A percentile compares a stretch with the other conserved stretches of the same genome.
Evolutionary conservation across 2,329 filamentous ascomycete species (phyloP).

Genomic region (Niveomyces coronatus): DNA sequence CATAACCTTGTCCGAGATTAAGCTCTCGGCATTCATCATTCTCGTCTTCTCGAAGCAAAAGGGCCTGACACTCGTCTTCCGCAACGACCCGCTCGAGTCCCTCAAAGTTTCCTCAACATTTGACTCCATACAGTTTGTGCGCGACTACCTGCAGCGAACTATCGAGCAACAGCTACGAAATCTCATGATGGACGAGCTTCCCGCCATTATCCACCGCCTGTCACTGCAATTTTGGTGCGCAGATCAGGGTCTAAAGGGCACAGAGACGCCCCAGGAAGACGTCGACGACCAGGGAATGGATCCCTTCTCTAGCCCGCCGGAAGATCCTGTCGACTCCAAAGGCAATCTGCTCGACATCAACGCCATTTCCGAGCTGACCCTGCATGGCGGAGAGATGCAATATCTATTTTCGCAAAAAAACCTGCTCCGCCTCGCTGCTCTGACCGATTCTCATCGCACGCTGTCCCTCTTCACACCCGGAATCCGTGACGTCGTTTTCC

Average conservation of each 20-base stretch:
- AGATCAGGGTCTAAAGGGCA: slow-evolving; percentile 53
- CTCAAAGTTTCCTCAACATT: slow-evolving; percentile 98
- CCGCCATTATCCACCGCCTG: slow-evolving; percentile 88
- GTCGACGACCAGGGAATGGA: slow-evolving; percentile 56
- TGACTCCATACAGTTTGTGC: slow-evolving; percentile 96
- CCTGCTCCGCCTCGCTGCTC: slow-evolving; percentile 65
- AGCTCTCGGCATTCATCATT: slow-evolving; percentile 93
- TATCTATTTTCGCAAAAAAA: slow-evolving; percentile 95
- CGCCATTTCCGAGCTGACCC: slow-evolving; percentile 63
- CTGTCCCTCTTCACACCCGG: slow-evolving; percentile 84
- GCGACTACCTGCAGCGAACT: slow-evolving; percentile 90
- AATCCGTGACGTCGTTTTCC: slow-evolving; percentile 83
- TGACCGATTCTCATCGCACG: slow-evolving; percentile 83
- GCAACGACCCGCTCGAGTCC: slow-evolving; percentile 95
- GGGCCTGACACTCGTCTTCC: slow-evolving; percentile 89
- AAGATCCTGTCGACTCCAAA: slow-evolving; percentile 71
- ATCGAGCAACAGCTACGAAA: slow-evolving; percentile 90
- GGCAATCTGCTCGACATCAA: slow-evolving; percentile 68
- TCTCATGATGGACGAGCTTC: slow-evolving; percentile 95
- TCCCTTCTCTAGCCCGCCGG: slow-evolving; percentile 69
- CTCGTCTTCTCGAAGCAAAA: slow-evolving; percentile 97
- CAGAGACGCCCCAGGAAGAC: slow-evolving; percentile 36
- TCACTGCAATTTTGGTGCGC: slow-evolving; percentile 85
- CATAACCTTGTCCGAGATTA: slow-evolving; percentile 92
- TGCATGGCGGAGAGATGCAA: slow-evolving; percentile 76